Evolutionary conservation across 306 rosid genomes (phyloP).

Genomic region (Cucurbita ficifolia): DNA sequence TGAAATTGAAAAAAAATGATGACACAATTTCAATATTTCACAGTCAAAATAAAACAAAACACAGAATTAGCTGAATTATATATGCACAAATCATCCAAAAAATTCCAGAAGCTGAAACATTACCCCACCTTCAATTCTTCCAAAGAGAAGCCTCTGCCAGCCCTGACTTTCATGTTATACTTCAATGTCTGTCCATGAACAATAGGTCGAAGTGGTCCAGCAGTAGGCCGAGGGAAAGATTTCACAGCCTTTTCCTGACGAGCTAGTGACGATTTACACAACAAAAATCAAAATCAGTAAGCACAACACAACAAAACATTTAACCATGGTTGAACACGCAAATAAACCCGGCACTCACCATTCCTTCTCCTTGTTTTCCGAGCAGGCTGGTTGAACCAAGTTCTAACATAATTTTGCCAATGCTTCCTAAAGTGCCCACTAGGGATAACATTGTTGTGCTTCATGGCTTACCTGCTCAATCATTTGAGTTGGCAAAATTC

Average conservation of each 20-base stretch:
- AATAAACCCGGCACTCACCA: conserved; percentile 14
- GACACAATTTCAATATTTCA: background rate
- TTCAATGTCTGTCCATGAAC: conserved; percentile 48
- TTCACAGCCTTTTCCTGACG: conserved; percentile 45
- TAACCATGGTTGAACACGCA: background rate
- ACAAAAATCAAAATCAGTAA: background rate
- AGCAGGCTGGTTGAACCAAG: conserved; percentile 59
- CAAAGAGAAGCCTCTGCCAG: conserved; percentile 46
- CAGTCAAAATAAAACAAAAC: background rate
- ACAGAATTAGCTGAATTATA: background rate
- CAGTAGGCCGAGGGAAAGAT: conserved; percentile 38
- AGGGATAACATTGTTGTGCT: conserved; percentile 49
- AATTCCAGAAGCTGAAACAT: background rate
- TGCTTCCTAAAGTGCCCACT: conserved; percentile 38
- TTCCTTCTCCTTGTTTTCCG: conserved; percentile 36
- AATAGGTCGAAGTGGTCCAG: conserved; percentile 41
- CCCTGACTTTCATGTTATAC: conserved; percentile 47
- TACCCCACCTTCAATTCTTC: conserved; percentile 42
- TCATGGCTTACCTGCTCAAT: conserved; percentile 26
- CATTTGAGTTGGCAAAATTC: background rate
- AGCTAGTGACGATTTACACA: conserved; percentile 13
- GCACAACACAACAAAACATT: background rate
- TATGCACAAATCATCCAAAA: background rate
- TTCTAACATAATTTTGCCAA: conserved; percentile 48
- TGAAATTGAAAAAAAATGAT: too few relatives aligned